Evolutionary conservation across 805 yeast genomes (phyloP).

Genomic region (Scheffersomyces stipitis): DNA sequence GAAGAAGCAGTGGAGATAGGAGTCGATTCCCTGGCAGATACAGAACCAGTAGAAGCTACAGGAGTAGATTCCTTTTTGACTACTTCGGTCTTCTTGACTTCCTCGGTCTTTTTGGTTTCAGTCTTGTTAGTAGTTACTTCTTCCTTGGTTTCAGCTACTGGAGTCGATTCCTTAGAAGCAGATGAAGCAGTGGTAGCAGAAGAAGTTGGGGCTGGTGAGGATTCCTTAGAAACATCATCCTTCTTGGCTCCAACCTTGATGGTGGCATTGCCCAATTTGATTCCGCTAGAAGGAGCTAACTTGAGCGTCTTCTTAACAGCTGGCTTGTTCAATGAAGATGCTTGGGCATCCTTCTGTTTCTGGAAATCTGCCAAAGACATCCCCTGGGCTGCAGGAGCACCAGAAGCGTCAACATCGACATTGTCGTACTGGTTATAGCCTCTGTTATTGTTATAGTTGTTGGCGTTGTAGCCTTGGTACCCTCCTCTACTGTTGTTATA

Average conservation of each 20-base stretch:
- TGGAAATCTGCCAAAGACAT: slow-evolving; percentile 84
- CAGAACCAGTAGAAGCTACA: slow-evolving; percentile 10
- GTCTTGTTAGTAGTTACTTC: slow-evolving; percentile 2
- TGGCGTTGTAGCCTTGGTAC: slow-evolving; percentile 12
- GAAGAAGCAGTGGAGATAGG: slow-evolving; percentile 14
- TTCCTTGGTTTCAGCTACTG: slow-evolving; percentile 11
- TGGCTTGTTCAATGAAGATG: slow-evolving; percentile 48
- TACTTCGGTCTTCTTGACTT: background rate
- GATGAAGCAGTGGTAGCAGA: background rate
- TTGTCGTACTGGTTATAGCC: slow-evolving; percentile 12
- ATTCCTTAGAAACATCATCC: slow-evolving; percentile 31
- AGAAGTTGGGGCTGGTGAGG: background rate
- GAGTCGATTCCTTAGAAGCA: slow-evolving; percentile 20
- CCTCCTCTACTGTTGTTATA: slow-evolving; percentile 19
- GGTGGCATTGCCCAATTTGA: slow-evolving; percentile 49
- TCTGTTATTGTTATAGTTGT: slow-evolving; percentile 22
- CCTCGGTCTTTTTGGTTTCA: slow-evolving; percentile 2
- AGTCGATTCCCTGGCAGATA: slow-evolving; percentile 16
- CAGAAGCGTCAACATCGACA: slow-evolving; percentile 7
- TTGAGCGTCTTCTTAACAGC: slow-evolving; percentile 71
- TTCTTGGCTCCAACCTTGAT: slow-evolving; percentile 34
- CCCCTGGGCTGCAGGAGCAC: slow-evolving; percentile 31
- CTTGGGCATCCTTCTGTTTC: slow-evolving; percentile 55
- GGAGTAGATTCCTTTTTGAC: slow-evolving; percentile 9
- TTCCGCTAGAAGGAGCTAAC: slow-evolving; percentile 62